Base-by-base conservation (phyloP, 2,329 filamentous ascomycete species). In the Cladobotryum mycophilum region DNA sequence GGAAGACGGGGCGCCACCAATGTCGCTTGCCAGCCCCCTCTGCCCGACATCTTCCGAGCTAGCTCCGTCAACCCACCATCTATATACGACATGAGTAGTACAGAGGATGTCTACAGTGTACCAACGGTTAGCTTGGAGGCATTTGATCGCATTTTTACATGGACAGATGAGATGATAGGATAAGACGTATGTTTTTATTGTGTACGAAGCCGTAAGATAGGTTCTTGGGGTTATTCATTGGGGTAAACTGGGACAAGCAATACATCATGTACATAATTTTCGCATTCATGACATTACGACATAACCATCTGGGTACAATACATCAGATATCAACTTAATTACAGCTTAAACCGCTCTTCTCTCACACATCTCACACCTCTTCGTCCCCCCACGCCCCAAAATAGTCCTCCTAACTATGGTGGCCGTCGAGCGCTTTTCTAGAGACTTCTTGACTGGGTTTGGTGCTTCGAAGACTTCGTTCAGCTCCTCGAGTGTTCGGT, bases 401-500 rank as follows among this genome's bases (percentile, higher is more conserved):
- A 47, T 47, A 7, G 44, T 38, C 14, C 44, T 36, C 33, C 44
- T 47, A 20, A 47, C 18, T 30, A 11, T 30, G 15, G 33, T 37
- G 22, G 33, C 44, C 8, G 30, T 22, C 11, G 33, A 18, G 15
- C 13, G 11, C 44, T 51, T 47, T 41, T 51, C 45, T 33, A 47
- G 30, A 1, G 49, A 47, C 40, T 53, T 49, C 12, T 56, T 56
- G 20, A 52, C 49, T 4, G 56, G 53, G 36, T 53, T 51, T 8
- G 41, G 54, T 2, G 51, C 62, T 5, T 61, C 61, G 46, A 65
- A 65, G 11, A 65, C 45, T 18, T 56, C 55, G 1, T 50, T 52
- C 18, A 65, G 55, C 44, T 65, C 61, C 52, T 66, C 63, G 14
- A 65, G 51, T 1, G 56, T 59, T 5, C 51, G 48, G 12, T 58